Base-by-base conservation (phyloP, 352 stramenopile species). In the Phytophthora syringae region DNA sequence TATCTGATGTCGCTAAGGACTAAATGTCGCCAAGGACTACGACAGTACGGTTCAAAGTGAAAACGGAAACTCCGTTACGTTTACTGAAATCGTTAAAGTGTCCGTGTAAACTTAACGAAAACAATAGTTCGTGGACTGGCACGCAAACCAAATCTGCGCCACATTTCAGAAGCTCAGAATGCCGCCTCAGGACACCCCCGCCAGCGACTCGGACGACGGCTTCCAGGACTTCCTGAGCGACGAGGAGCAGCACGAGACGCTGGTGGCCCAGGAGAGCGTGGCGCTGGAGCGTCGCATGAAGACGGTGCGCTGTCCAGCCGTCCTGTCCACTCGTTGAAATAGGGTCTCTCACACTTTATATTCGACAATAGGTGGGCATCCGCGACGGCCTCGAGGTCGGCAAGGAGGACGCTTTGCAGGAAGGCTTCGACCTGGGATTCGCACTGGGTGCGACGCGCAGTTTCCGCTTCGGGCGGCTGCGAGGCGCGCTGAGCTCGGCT, bases 391-490 rank as follows among this genome's bases (percentile, higher is more conserved):
- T 92, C 27, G 83, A 94, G 37, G 52, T 84, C 7, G 86, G 81
- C 34, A 92, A 94, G 63, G 80, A 94, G 22, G 70, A 77, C 54
- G 86, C 82, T 30, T 53, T 94, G 22, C 86, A 94, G 62, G 47
- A 83, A 57, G 86, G 86, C 28, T 94, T 94, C 45, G 82, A 92
- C 59, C 16, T 59, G 7, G 83, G 86, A 1, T 94, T 90, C 20
- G 48, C 55, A 22, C 16, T 47, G 7, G 83, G 65, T 6, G 79
- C 79, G 11, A 44, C 47, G 0, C 52, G 70, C 1, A 80, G 64
- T 55, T 88, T 82, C 65, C 63, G 65, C 28, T 82, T 88, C 32
- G 75, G 67, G 27, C 40, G 60, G 13, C 48, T 94, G 42, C 83
- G 84, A 4, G 86, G 86, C 2, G 67, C 78, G 12, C 60, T 92